phyloP scores from a whole-genome alignment of 164 flowering plant genomes.

The Warburgia ugandensis region DNA sequence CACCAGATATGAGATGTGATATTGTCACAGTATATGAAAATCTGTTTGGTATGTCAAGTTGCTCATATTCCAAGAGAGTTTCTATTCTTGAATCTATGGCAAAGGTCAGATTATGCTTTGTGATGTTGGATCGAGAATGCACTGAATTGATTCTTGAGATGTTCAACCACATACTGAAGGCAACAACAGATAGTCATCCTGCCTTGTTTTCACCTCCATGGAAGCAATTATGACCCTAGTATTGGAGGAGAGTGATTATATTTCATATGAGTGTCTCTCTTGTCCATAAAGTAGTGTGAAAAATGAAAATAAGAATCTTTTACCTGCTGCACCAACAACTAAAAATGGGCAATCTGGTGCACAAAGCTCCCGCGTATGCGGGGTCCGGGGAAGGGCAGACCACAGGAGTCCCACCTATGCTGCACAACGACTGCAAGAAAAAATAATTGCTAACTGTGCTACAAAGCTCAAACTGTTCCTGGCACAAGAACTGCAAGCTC shows the following conservation, averaged over 20 bases:
- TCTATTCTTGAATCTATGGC: constrained; percentile 57
- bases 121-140: constrained; percentile 70
- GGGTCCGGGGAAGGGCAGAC: no score
- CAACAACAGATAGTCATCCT: constrained; percentile 51
- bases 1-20: constrained; percentile 74
- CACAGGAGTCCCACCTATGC: no score
- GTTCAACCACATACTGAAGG: constrained; percentile 35
- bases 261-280: constrained; percentile 42
- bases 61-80: constrained; percentile 36
- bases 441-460: constrained; percentile 55
- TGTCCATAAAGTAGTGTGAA: constrained; percentile 41
- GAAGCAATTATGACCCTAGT: constrained; percentile 67
- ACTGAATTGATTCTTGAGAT: constrained; percentile 48
- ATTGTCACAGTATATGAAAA: constrained; percentile 44
- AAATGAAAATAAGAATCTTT: constrained; percentile 59
- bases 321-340: constrained; percentile 62
- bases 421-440: no score
- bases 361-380: no score
- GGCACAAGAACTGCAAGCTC: constrained; percentile 38
- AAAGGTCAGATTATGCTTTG: constrained; percentile 49
- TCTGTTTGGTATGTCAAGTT: constrained; percentile 28
- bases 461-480: constrained; percentile 57
- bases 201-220: constrained; percentile 52
- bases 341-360: no score
- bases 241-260: constrained; percentile 76